Conservation (phyloP, 768 basidiomycete genomes). For the Suillus hirtellus region DNA sequence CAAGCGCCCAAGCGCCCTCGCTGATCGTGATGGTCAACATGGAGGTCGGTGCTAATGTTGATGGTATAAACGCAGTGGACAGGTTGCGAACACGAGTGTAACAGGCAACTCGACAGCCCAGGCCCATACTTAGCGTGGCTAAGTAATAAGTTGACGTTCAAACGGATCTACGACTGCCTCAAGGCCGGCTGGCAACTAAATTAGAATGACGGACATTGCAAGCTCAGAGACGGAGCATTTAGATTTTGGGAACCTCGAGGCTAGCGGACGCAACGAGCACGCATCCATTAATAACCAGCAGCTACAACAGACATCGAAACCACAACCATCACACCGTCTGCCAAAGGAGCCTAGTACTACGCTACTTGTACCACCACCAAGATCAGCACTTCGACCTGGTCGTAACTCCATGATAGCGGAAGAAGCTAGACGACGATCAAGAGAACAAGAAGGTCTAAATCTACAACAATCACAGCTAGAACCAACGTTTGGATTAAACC, state of each 20-base stretch:
- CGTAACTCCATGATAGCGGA: constrained; percentile 17
- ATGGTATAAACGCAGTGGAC: background rate
- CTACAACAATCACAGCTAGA: background rate
- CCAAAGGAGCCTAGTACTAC: background rate
- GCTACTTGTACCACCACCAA: constrained; percentile 32
- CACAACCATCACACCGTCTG: background rate
- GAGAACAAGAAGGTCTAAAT: background rate
- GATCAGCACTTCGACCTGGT: constrained; percentile 32
- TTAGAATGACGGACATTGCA: constrained; percentile 4
- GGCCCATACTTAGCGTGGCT: background rate
- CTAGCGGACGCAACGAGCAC: constrained; percentile 2
- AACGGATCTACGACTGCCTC: constrained; percentile 1
- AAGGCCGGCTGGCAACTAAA: background rate
- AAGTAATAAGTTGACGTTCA: background rate
- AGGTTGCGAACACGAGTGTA: background rate
- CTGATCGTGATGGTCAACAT: background rate
- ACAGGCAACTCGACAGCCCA: background rate
- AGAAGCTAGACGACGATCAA: background rate
- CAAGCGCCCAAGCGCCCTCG: background rate
- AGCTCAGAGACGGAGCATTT: background rate
- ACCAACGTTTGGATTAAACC: constrained; percentile 32
- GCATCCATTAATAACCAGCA: background rate
- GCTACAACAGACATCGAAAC: background rate
- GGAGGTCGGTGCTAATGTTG: background rate
- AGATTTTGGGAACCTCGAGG: constrained; percentile 2